Evolutionary conservation across 2,329 filamentous ascomycete species (phyloP).

Genomic region (Hymenoscyphus occultus): DNA sequence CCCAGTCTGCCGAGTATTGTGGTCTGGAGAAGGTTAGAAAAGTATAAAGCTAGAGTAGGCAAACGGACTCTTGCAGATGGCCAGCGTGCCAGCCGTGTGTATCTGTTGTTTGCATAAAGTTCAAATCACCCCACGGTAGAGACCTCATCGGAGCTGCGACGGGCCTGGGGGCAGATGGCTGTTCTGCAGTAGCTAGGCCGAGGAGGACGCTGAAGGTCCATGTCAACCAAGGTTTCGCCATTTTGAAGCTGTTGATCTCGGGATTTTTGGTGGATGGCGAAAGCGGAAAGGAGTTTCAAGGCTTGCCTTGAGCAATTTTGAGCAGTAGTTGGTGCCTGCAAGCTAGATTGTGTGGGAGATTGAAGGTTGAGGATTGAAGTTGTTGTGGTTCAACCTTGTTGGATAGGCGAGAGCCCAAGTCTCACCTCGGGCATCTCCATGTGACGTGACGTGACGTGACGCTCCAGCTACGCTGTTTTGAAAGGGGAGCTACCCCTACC

Average conservation of each 20-base stretch:
- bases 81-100: constrained; percentile 95
- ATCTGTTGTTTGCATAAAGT: constrained; percentile 96
- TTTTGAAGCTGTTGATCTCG: constrained; percentile 12
- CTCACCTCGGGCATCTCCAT: neutral
- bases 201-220: constrained; percentile 22
- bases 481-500: neutral
- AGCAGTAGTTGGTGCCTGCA: no score
- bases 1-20: constrained; percentile 95
- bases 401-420: neutral
- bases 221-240: constrained; percentile 23
- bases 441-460: neutral
- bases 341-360: no score
- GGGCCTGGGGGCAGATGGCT: constrained; percentile 77
- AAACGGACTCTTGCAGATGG: constrained; percentile 77
- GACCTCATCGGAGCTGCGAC: constrained; percentile 78
- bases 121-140: constrained; percentile 88
- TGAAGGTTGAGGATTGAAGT: neutral
- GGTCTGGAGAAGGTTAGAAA: constrained; percentile 49
- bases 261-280: neutral
- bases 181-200: constrained; percentile 48
- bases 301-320: no score
- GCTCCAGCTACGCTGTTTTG: neutral
- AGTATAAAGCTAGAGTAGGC: neutral
- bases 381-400: neutral
- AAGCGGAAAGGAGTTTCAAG: no score